Evolutionary conservation across 139 green algal genomes (phyloP).

Genomic region (Microglena sp.): DNA sequence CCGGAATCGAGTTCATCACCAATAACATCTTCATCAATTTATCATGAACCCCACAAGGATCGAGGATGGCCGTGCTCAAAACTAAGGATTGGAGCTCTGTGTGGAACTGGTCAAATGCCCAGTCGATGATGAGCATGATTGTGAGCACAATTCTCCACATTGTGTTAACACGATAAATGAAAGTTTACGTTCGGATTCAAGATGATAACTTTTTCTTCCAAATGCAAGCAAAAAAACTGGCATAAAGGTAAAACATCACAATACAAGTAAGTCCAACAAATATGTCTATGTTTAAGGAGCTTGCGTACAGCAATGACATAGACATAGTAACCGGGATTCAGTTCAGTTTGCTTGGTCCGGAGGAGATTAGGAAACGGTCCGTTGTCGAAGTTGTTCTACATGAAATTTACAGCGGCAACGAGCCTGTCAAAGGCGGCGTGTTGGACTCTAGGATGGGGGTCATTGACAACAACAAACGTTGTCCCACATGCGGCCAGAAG

Average conservation of each 20-base stretch:
- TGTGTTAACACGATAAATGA: no score
- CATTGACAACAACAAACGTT: conserved; percentile 63
- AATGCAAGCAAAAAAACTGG: conserved; percentile 6
- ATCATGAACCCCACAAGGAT: no score
- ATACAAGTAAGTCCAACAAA: neutral
- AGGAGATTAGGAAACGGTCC: conserved; percentile 75
- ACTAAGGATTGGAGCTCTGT: no score
- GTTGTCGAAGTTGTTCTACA: conserved; percentile 60
- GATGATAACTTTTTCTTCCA: no score
- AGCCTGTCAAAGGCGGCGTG: conserved; percentile 69
- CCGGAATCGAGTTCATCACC: no score
- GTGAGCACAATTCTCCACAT: no score
- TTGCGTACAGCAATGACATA: conserved; percentile 16
- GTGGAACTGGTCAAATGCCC: no score
- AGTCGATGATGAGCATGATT: no score
- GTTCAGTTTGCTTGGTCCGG: conserved; percentile 84
- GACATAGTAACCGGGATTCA: conserved; percentile 75
- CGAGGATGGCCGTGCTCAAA: no score
- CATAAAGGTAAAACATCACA: neutral
- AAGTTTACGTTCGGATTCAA: no score
- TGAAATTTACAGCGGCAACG: conserved; percentile 73
- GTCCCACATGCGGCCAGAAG: conserved; percentile 54
- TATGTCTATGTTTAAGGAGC: conserved; percentile 13
- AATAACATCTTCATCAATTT: no score
- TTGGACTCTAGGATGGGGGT: conserved; percentile 82